phyloP scores from a whole-genome alignment of 179 eudicot genomes.

The Amaranthus tricolor region DNA sequence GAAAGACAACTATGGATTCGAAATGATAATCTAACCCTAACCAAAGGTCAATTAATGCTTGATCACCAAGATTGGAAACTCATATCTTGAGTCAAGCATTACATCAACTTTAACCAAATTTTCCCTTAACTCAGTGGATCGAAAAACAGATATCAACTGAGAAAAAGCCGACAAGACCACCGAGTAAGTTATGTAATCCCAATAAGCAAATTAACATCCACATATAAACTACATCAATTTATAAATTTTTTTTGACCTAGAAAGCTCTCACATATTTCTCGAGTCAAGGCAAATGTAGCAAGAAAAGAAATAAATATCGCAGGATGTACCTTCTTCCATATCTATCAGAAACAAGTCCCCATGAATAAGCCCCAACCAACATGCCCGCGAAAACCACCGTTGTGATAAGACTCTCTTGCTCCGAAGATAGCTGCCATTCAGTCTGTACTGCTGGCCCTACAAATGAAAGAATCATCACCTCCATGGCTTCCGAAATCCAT shows the following conservation, averaged over 20 bases:
- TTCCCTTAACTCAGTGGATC: not conserved
- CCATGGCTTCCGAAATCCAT: conserved; percentile 78
- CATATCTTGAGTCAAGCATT: not conserved
- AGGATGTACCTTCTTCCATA: conserved; percentile 57
- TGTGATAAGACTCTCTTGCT: conserved; percentile 63
- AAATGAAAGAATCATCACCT: conserved; percentile 82
- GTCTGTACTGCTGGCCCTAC: conserved; percentile 72
- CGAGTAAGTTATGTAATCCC: not conserved
- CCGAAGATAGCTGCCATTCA: conserved; percentile 58
- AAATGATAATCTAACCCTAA: not conserved
- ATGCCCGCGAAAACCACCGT: conserved; percentile 77
- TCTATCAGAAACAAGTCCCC: conserved; percentile 79
- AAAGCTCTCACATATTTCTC: too few species aligned
- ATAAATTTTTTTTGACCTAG: too few species aligned
- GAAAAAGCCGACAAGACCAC: not conserved
- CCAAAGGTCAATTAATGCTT: not conserved
- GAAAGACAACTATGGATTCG: not conserved
- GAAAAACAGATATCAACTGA: not conserved
- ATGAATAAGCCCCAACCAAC: conserved; percentile 75
- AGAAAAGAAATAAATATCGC: not conserved
- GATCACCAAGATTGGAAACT: not conserved
- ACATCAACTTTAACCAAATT: not conserved
- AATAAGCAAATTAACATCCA: not conserved
- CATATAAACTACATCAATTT: not conserved
- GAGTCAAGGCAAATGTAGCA: not conserved